Base-by-base conservation (phyloP, 805 yeast species). In the Nakazawaea sp. region DNA sequence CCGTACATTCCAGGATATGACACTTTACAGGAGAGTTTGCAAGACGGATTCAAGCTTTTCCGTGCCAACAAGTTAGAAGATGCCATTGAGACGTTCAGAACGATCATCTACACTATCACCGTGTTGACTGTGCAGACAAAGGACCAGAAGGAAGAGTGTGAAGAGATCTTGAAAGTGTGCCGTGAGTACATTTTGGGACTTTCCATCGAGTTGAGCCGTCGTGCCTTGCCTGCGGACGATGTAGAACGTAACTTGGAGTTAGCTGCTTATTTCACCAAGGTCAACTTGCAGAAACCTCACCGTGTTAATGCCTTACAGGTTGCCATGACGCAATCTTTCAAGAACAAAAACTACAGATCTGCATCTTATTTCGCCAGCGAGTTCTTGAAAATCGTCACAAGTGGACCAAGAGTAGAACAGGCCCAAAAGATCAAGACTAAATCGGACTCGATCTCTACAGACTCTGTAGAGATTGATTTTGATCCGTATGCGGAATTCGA, bases 211-310 rank as follows among this genome's bases (percentile, higher is more conserved):
- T 70, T 90, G 45, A 74, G 73, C 39, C 89, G 99, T 62, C 87
- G 97, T 62, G 56, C 82, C 9, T 62, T 94, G 41, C 85, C 82
- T 23, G 68, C 79, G 9, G 71, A 72, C 21, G 79, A 80, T 43
- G 67, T 82, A 38, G 82, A 87, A 59, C 82, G 97, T 45, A 89
- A 87, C 59, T 70, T 92, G 53, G 97, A 92, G 60, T 67, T 92
- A 47, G 97, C 98, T 5, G 94, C 97, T 1, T 90, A 90, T 62
- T 94, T 92, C 68, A 87, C 98, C 11, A 79, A 75, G 54, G 81
- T 89, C 19, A 75, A 82, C 46, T 71, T 92, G 49, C 86, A 82
- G 45, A 79, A 84, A 25, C 81, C 82, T 6, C 98, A 92, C 60
- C 75, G 82, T 42, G 75, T 81, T 37, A 81, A 87, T 53, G 96